A percentile compares a stretch with the other conserved stretches of the same genome.
Conservation (phyloP, 148 eudicot species). For the Rhododendron ferrugineum region DNA sequence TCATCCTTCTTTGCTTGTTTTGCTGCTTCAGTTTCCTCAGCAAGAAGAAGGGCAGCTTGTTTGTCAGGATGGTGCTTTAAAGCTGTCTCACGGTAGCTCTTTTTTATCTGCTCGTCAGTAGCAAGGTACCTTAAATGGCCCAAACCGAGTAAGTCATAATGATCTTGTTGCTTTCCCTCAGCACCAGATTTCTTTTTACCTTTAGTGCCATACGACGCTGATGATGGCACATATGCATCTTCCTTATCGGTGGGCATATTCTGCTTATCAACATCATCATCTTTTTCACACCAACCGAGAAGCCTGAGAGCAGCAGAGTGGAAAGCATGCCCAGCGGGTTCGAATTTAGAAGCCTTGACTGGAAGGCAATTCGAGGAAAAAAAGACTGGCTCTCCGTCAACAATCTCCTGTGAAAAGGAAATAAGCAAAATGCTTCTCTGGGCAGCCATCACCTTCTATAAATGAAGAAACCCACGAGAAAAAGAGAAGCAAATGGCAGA, state of each 20-base stretch:
- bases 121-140: conserved; percentile 93
- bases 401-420: conserved; percentile 59
- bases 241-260: conserved; percentile 46
- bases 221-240: conserved; percentile 41
- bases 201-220: conserved; percentile 72
- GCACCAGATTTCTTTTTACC: conserved; percentile 81
- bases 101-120: conserved; percentile 82
- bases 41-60: conserved; percentile 80
- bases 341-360: conserved; percentile 46
- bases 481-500: neutral
- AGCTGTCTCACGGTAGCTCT: conserved; percentile 87
- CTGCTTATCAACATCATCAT: conserved; percentile 37
- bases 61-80: conserved; percentile 94
- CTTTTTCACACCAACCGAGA: conserved; percentile 50
- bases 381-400: conserved; percentile 62
- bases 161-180: conserved; percentile 76
- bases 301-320: conserved; percentile 79
- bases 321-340: conserved; percentile 93
- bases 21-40: conserved; percentile 71
- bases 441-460: conserved; percentile 26
- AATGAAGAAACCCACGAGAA: neutral
- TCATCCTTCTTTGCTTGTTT: conserved; percentile 84
- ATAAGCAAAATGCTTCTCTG: conserved; percentile 37
- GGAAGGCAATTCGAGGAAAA: conserved; percentile 76
- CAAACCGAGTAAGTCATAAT: conserved; percentile 85